Evolutionary conservation across 805 yeast species (phyloP).

Genomic region (Jamesozyma spencerorum): DNA sequence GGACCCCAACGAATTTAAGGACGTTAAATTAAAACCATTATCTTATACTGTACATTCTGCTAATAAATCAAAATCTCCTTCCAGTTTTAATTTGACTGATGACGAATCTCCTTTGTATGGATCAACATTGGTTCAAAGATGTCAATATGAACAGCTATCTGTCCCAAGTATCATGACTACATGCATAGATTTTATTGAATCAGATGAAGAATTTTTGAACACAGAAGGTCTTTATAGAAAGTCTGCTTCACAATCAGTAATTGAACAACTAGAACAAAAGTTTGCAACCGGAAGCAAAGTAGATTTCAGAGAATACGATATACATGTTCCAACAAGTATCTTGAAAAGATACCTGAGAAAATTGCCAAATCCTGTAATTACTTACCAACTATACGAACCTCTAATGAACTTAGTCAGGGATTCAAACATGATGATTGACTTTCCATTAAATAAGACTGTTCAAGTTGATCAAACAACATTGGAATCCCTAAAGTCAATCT

Average conservation of each 20-base stretch:
- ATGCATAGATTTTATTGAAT: constrained; percentile 58
- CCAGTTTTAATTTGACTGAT: neutral
- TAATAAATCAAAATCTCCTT: neutral
- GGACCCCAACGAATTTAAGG: constrained; percentile 32
- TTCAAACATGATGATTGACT: constrained; percentile 12
- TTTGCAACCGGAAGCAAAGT: constrained; percentile 8
- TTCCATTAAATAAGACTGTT: constrained; percentile 15
- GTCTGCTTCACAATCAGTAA: constrained; percentile 66
- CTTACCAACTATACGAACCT: constrained; percentile 58
- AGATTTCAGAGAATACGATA: constrained; percentile 48
- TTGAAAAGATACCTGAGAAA: constrained; percentile 78
- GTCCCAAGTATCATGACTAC: constrained; percentile 66
- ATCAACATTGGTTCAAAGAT: constrained; percentile 53
- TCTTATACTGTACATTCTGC: constrained; percentile 2
- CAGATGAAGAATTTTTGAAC: constrained; percentile 42
- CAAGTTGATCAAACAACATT: constrained; percentile 8
- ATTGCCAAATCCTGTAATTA: constrained; percentile 78
- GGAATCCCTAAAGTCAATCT: constrained; percentile 7
- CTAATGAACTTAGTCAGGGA: constrained; percentile 46
- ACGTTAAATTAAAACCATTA: constrained; percentile 27
- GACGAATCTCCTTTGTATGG: constrained; percentile 11
- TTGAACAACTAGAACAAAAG: constrained; percentile 23
- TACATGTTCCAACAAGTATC: constrained; percentile 79
- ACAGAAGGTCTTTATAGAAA: constrained; percentile 86
- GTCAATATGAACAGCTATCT: constrained; percentile 47